Base-by-base conservation (phyloP, 257 asterid genomes). In the Nicotiana obtusifolia region DNA sequence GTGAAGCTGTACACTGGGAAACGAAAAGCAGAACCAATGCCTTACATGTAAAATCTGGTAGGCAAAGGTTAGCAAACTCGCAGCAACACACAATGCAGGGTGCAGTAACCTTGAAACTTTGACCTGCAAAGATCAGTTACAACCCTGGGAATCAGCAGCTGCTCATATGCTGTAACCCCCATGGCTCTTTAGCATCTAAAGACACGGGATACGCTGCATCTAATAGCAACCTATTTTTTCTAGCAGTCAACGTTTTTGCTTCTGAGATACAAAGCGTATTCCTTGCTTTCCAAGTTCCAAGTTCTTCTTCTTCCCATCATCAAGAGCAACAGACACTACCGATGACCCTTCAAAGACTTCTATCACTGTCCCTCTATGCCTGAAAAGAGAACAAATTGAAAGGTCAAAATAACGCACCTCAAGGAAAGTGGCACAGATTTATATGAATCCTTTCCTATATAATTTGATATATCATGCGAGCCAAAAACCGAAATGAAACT, bases 251-350 rank as follows among this genome's bases (percentile, higher is more conserved):
- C 85, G 91, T 77, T 84, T 88, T 59, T 88, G 94, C 88, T 96
- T 96, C 88, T 92, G 97, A 83, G 97, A 88, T 61, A 96, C 92
- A 54, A 94, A 96, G 49, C 98, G 94, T 76, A 96, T 90, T 64
- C 97, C 97, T 87, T 96, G 99, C 85, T 94, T 93, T 84, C 98
- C 98, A 2, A 96, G 95, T 86, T 94, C 98, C 81, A 89, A 91
- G 71, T 84, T 92, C 87, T 84, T 90, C 81, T 89, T n/a, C 77
- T 87, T 88, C 69, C 98, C 99, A 76, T 92, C 92, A 83, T 95
- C 99, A 31, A 93, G 90, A 61, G 89, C 89, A 61, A 95, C 92
- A 62, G 97, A 90, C 59, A 94, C 94, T 9, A 84, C 62, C 13
- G 97, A 87, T 61, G 93, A 82, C 44, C 93, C 98, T 90, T 96